Conservation (phyloP, 78 protist species). For the Bodo saltans region DNA sequence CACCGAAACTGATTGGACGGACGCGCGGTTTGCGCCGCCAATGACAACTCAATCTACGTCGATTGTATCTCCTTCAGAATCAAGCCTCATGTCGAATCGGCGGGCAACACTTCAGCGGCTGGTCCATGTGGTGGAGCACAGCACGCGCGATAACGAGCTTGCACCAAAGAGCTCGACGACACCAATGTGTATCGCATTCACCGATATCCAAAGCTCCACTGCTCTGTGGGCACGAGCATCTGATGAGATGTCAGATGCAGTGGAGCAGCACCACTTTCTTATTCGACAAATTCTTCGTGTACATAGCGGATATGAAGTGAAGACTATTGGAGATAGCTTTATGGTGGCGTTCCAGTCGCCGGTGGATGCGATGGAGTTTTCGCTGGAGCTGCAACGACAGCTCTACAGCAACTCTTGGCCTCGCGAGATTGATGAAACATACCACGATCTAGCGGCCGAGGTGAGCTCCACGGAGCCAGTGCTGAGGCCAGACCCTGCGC, state of each 20-base stretch:
- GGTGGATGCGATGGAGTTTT: background rate
- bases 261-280: slow-evolving; percentile 16
- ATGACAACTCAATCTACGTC: too few species aligned
- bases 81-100: too few species aligned
- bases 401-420: slow-evolving; percentile 43
- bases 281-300: background rate
- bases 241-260: background rate
- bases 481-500: too few species aligned
- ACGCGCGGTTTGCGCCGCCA: too few species aligned
- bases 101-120: too few species aligned
- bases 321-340: slow-evolving; percentile 55
- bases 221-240: background rate
- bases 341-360: slow-evolving; percentile 55
- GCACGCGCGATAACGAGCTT: too few species aligned
- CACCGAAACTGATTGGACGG: too few species aligned
- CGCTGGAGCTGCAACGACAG: slow-evolving; percentile 15
- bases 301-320: slow-evolving; percentile 34
- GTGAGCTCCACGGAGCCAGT: too few species aligned
- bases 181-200: background rate
- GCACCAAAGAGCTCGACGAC: background rate
- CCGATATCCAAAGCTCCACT: slow-evolving; percentile 29
- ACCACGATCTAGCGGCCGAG: too few species aligned
- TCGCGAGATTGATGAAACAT: background rate
- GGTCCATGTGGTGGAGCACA: too few species aligned
- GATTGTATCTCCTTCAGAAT: too few species aligned